Percentiles rank a stretch among this genome's conserved stretches.
phyloP scores from a whole-genome alignment of 2,329 filamentous ascomycete genomes.

The Diaporthe ampelina region DNA sequence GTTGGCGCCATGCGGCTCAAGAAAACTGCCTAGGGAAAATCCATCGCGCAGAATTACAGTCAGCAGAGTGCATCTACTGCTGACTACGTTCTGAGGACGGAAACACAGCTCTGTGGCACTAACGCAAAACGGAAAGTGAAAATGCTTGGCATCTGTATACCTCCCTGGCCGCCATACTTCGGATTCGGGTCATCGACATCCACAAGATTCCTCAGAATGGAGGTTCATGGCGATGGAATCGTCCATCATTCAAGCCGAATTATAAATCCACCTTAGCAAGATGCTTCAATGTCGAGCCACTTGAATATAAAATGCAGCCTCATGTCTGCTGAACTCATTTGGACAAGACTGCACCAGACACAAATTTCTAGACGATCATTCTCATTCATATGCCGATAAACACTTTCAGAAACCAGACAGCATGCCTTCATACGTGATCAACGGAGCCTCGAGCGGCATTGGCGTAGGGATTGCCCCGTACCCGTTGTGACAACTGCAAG shows the following conservation, averaged over 20 bases:
- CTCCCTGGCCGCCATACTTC: background rate
- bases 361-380: background rate
- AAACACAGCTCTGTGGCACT: background rate
- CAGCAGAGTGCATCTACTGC: background rate
- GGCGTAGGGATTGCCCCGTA: conserved; percentile 41
- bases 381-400: background rate
- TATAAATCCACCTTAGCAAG: background rate
- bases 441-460: conserved; percentile 45
- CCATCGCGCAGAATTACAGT: background rate
- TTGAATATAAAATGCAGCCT: background rate
- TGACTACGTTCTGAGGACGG: background rate
- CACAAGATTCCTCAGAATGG: background rate
- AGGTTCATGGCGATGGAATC: too few relatives aligned
- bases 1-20: background rate
- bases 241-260: background rate
- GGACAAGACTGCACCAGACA: background rate
- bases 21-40: background rate
- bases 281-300: background rate
- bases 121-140: conserved; percentile 3
- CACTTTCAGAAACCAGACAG: background rate
- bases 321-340: background rate
- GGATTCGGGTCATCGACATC: background rate
- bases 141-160: background rate
- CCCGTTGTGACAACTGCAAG: background rate
- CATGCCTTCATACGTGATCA: conserved; percentile 42